Base-by-base conservation (phyloP, 495 filamentous ascomycete species). In the Annulohypoxylon maeteangense region DNA sequence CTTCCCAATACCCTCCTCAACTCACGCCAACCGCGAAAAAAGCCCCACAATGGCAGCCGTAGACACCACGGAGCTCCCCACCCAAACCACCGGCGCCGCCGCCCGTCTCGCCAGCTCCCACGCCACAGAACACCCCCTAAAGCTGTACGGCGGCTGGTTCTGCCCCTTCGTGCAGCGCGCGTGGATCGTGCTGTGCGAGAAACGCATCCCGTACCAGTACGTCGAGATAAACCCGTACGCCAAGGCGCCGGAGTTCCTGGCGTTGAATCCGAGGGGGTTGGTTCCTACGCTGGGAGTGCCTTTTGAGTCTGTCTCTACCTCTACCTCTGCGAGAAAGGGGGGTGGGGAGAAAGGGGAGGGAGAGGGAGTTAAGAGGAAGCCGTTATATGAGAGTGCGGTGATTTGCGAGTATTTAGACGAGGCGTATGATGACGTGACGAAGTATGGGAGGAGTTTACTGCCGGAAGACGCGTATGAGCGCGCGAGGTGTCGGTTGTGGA, bases 401-500 rank as follows among this genome's bases (percentile, higher is more conserved):
- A 80, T 93, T 20, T 88, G 87, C 76, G 89, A 91, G 71, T 93
- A 91, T 68, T 82, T 93, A 3, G 88, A 93, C 68, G 90, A 92
- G 65, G 84, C 84, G 1, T 92, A 88, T 68, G 16, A 59, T 0
- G 75, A 80, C 4, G 68, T 70, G 10, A 29, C 2, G 1, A 20
- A 27, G 27, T 27, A 76, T 25, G 80, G 80, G 0, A 80, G 81
- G n/a, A 58, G 79, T 2, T 78, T 93, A 18, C 77, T 91, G 16
- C 89, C 88, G 1, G 79, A 84, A 40, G 83, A 87, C 1, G 63
- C 69, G 29, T 92, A 89, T 65, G 80, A 85, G 53, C 81, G 86
- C 58, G 90, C 90, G 1, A 75, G 86, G 48, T 85, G 82, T 42
- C 76, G 89, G 31, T 86, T 93, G 65, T 93, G 90, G 89, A 89